Base-by-base conservation (phyloP, 768 basidiomycete genomes). In the Erythrobasidium yunnanense region DNA sequence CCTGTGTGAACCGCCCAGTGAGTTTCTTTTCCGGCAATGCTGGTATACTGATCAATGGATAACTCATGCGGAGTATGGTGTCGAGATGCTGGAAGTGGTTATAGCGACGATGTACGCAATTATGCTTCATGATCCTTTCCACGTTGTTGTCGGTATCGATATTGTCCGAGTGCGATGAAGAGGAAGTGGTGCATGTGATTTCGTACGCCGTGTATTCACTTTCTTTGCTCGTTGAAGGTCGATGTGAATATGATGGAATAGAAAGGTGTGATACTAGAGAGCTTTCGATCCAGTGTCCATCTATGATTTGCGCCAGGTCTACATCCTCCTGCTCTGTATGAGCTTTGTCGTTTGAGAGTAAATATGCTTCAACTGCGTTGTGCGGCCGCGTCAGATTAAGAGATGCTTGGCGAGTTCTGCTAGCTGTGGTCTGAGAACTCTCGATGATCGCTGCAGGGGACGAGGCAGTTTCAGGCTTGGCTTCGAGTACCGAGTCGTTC, bases 21-120 rank as follows among this genome's bases (percentile, higher is more conserved):
- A 90, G 88, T 70, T 87, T 85, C 72, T 90, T 90, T 74, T 88
- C 87, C 0, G 89, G 89, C 6, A 91, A 79, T 0, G 87, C 86
- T 0, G 89, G 88, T 1, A 91, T 78, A 2, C 83, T 84, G 29
- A 90, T 82, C 0, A 86, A 86, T 4, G 87, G 87, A 2, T 89
- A 81, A 6, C 84, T 80, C 23, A 83, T 79, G 20, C 81, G 79
- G 52, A 92, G 77, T 7, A 85, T 83, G 1, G 85, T 83, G 69
- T 89, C 85, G 30, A 92, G 79, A 54, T 84, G 80, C 27, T 85
- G 83, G 71, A 92, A 92, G 66, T 90, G 86, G 2, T 88, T 88
- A 77, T 87, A 92, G 5, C 89, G 84, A 11, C 89, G 81, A 35
- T 85, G 80, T 35, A 90, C 88, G n/a, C n/a, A 0, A 85, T 88